These are phyloP conservation scores for Alternaria infectoria DNA, from an alignment of 2,329 filamentous ascomycete species.

Conservation along the genomic window DNA sequence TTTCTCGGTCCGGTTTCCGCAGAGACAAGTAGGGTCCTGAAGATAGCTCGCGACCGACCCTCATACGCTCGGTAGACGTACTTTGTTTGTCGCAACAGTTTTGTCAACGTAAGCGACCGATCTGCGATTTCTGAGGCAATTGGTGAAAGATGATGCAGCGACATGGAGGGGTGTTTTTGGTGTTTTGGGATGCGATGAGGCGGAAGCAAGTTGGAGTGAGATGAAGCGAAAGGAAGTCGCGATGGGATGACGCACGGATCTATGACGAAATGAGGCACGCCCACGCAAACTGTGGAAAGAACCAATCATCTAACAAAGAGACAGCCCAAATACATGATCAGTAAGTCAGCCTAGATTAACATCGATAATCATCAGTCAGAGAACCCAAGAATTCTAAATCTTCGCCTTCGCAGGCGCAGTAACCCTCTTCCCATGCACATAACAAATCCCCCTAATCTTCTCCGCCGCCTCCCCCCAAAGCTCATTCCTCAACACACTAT, in stretches of 20 bases:
- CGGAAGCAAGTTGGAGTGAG: neutral
- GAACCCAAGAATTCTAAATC: constrained; percentile 41
- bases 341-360: neutral
- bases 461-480: constrained; percentile 61
- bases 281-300: neutral
- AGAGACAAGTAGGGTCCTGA: neutral
- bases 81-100: neutral
- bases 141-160: neutral
- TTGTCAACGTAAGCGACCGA: neutral
- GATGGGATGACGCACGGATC: neutral
- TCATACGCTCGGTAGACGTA: neutral
- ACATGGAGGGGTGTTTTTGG: no score
- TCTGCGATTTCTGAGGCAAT: neutral
- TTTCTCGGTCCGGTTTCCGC: neutral
- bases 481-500: constrained; percentile 59
- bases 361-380: accelerated
- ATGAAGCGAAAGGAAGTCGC: neutral
- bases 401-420: constrained; percentile 56
- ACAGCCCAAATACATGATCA: neutral
- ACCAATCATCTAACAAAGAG: neutral
- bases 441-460: constrained; percentile 60
- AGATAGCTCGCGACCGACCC: neutral
- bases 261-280: neutral
- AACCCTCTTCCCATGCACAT: constrained; percentile 57
- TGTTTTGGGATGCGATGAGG: neutral